These are phyloP conservation scores for Pugionium dolabratum DNA, from an alignment of 345 rosid genomes.

Conservation along the genomic window DNA sequence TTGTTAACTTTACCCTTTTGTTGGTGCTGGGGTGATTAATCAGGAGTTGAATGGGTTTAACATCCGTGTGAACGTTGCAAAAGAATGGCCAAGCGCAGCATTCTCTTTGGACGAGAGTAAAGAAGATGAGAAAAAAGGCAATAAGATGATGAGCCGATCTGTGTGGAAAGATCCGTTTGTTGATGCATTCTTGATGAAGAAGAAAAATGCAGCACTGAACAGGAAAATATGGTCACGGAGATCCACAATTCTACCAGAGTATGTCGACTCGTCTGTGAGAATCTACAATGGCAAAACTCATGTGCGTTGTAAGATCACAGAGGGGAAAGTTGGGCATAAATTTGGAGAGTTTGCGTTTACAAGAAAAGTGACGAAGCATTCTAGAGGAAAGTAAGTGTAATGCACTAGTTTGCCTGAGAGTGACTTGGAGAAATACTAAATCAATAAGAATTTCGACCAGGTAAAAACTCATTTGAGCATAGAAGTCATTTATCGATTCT, in stretches of 20 bases:
- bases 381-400: constrained; percentile 27
- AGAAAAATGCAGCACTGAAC: constrained; percentile 39
- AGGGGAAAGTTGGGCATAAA: constrained; percentile 54
- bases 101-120: constrained; percentile 28
- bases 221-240: constrained; percentile 55
- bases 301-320: constrained; percentile 51
- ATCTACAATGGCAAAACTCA: constrained; percentile 53
- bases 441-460: constrained; percentile 14
- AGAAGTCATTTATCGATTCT: constrained; percentile 10
- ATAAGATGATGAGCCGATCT: constrained; percentile 39
- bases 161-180: constrained; percentile 56
- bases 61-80: constrained; percentile 60
- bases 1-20: background rate
- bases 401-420: background rate
- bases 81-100: constrained; percentile 46
- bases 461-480: constrained; percentile 11
- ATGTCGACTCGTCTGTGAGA: constrained; percentile 42
- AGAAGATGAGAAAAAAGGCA: constrained; percentile 31
- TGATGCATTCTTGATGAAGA: constrained; percentile 51
- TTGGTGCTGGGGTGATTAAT: constrained; percentile 19
- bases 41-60: constrained; percentile 63
- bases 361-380: constrained; percentile 43
- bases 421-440: background rate
- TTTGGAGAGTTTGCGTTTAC: constrained; percentile 54
- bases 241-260: constrained; percentile 54